These are phyloP conservation scores for Bruguiera sexangula DNA, from an alignment of 345 rosid genomes.

Conservation along the genomic window DNA sequence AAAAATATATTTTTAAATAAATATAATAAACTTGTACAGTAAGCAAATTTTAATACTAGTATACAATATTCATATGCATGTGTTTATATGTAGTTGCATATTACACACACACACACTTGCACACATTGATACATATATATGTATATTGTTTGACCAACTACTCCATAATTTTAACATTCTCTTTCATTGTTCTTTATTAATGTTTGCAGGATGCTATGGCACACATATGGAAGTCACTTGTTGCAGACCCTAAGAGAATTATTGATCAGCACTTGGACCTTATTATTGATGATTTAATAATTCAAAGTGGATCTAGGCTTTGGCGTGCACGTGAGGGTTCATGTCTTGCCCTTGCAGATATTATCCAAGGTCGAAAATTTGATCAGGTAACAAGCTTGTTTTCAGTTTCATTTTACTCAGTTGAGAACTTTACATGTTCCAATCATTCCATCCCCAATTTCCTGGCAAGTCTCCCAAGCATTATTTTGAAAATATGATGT, in stretches of 20 bases:
- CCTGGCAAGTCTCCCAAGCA: too few species aligned
- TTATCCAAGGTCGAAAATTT: conserved; percentile 87
- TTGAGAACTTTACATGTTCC: background rate
- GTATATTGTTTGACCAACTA: background rate
- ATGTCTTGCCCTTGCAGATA: conserved; percentile 90
- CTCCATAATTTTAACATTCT: background rate
- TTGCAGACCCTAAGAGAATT: conserved; percentile 73
- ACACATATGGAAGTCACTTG: conserved; percentile 91
- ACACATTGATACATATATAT: background rate
- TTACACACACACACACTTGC: too few species aligned
- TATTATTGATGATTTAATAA: conserved; percentile 74
- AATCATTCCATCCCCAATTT: too few species aligned
- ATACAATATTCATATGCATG: too few species aligned
- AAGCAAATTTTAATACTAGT: too few species aligned
- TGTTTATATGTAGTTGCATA: too few species aligned
- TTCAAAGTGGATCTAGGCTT: conserved; percentile 85
- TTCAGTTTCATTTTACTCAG: background rate
- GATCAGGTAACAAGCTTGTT: conserved; percentile 57
- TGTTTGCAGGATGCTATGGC: conserved; percentile 84
- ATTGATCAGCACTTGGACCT: conserved; percentile 79
- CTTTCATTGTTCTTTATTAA: conserved; percentile 23
- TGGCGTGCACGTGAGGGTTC: conserved; percentile 98
- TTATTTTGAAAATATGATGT: too few species aligned
- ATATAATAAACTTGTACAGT: too few species aligned
- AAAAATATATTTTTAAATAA: too few species aligned